Conservation (phyloP, 2,329 filamentous ascomycete species). For the Calonectria fujianensis region DNA sequence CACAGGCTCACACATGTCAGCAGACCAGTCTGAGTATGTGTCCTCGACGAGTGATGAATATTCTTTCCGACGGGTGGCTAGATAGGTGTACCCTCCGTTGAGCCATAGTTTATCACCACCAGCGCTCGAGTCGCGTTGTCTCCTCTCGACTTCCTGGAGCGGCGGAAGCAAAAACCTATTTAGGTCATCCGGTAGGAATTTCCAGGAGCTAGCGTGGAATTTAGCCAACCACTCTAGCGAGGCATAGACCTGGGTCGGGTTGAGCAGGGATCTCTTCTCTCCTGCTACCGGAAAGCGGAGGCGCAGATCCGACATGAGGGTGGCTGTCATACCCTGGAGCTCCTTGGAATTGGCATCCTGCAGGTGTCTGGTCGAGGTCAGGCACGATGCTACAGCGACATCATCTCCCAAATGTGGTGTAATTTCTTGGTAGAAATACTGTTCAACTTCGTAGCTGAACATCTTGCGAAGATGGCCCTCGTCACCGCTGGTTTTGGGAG, state of each 20-base stretch:
- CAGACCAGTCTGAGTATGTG: constrained; percentile 72
- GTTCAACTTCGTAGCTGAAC: constrained; percentile 80
- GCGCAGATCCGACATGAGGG: constrained; percentile 74
- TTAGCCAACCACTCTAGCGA: constrained; percentile 77
- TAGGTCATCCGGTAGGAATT: constrained; percentile 54
- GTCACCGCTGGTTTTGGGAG: constrained; percentile 62
- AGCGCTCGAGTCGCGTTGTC: constrained; percentile 38
- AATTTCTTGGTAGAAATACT: constrained; percentile 77
- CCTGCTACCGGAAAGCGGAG: constrained; percentile 73
- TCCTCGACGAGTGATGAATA: constrained; percentile 69
- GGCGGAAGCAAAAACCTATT: constrained; percentile 71
- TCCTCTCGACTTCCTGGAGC: constrained; percentile 69
- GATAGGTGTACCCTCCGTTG: constrained; percentile 82
- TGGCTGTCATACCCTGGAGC: constrained; percentile 68
- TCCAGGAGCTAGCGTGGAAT: constrained; percentile 76
- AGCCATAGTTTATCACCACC: constrained; percentile 69
- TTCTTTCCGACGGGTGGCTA: constrained; percentile 77
- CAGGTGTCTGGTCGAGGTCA: constrained; percentile 65
- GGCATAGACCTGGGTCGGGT: constrained; percentile 67
- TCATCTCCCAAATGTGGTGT: constrained; percentile 67
- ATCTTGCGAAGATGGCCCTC: constrained; percentile 80
- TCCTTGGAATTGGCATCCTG: constrained; percentile 53
- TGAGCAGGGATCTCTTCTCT: constrained; percentile 70
- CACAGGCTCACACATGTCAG: constrained; percentile 65
- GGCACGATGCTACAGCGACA: constrained; percentile 70